Evolutionary conservation across 2,329 filamentous ascomycete genomes (phyloP).

Genomic region (Metarhizium rileyi): DNA sequence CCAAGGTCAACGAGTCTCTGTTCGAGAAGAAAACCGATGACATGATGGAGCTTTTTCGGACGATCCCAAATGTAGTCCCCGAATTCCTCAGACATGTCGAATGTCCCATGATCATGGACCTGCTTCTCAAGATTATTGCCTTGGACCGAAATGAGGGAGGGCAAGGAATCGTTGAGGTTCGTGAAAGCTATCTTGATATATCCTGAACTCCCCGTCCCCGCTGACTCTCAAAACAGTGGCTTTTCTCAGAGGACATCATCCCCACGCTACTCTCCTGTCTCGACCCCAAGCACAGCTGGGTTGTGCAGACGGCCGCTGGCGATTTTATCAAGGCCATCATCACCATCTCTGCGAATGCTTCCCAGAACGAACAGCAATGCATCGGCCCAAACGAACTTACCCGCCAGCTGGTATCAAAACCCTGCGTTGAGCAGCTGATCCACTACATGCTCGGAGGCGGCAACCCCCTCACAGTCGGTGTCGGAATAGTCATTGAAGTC

Average conservation of each 20-base stretch:
- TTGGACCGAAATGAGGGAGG: slow-evolving; percentile 87
- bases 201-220: background rate
- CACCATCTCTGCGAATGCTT: slow-evolving; percentile 95
- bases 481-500: slow-evolving; percentile 95
- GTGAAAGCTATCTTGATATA: slow-evolving; percentile 18
- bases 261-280: slow-evolving; percentile 80
- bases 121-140: slow-evolving; percentile 92
- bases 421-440: slow-evolving; percentile 78
- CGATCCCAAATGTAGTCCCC: slow-evolving; percentile 68
- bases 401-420: slow-evolving; percentile 79
- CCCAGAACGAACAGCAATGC: slow-evolving; percentile 96
- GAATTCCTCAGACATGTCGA: slow-evolving; percentile 90
- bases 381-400: slow-evolving; percentile 97
- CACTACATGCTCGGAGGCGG: slow-evolving; percentile 86
- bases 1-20: slow-evolving; percentile 95
- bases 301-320: slow-evolving; percentile 90
- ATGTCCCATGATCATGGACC: slow-evolving; percentile 96
- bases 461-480: slow-evolving; percentile 89
- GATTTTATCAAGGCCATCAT: slow-evolving; percentile 99
- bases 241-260: slow-evolving; percentile 81
- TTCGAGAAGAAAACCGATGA: slow-evolving; percentile 97
- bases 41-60: slow-evolving; percentile 86
- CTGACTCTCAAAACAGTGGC: slow-evolving; percentile 51
- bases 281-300: slow-evolving; percentile 72
- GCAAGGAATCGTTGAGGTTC: slow-evolving; percentile 85